Conservation (phyloP, 495 filamentous ascomycete species). For the Trypethelium eluteriae region DNA sequence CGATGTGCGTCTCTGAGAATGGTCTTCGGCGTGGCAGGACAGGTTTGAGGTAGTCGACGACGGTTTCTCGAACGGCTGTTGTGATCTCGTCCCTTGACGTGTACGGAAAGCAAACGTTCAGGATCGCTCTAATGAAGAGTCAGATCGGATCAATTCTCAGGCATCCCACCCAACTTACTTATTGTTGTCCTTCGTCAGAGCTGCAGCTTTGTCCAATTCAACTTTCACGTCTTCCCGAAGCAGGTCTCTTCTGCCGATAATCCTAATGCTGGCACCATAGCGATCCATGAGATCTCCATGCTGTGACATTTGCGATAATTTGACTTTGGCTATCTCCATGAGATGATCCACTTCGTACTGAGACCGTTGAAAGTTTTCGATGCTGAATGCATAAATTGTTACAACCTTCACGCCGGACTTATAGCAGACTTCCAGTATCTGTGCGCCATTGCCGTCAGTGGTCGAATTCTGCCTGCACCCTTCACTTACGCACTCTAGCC, state of each 20-base stretch:
- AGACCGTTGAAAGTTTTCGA: constrained; percentile 98
- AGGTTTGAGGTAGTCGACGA: constrained; percentile 69
- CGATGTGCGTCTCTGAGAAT: constrained; percentile 81
- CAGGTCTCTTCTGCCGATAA: constrained; percentile 74
- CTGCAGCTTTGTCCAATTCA: constrained; percentile 72
- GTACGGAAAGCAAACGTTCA: constrained; percentile 97
- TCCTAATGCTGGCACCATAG: constrained; percentile 78
- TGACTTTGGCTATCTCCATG: constrained; percentile 96
- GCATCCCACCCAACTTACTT: constrained; percentile 41
- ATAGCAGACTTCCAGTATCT: constrained; percentile 97
- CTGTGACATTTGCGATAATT: constrained; percentile 80
- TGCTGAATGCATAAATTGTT: constrained; percentile 95
- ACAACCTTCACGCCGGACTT: constrained; percentile 91
- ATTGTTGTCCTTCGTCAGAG: constrained; percentile 75
- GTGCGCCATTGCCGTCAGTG: constrained; percentile 8
- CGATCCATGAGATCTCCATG: constrained; percentile 89
- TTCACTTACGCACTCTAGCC: constrained; percentile 52
- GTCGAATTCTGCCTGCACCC: constrained; percentile 17
- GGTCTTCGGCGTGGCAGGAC: constrained; percentile 46
- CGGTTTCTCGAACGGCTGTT: constrained; percentile 76
- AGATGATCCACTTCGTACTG: constrained; percentile 94
- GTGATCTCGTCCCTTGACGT: constrained; percentile 95
- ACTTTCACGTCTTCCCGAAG: constrained; percentile 79
- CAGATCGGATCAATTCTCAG: constrained; percentile 12
- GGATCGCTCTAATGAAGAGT: constrained; percentile 49